Evolutionary conservation across 495 filamentous ascomycete genomes (phyloP), one percentile per base, ranked within the genome.

Genomic region (Cercophora samala): DNA sequence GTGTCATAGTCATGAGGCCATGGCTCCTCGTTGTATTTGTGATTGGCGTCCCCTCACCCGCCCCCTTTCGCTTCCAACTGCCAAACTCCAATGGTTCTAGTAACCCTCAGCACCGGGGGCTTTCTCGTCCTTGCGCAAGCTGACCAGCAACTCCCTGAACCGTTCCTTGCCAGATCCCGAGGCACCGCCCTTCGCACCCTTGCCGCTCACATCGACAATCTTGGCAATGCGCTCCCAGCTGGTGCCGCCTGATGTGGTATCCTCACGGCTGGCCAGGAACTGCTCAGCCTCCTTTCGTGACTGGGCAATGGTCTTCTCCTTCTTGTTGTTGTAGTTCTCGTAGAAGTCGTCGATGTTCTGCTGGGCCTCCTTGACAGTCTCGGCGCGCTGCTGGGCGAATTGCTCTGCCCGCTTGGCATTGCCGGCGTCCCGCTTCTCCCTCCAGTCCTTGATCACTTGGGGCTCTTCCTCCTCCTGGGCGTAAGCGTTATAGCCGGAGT

Each of bases 181-280:
- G 24, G 89, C 91, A 73, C 93, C 93, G 65, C 92, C 93, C 73
- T 87, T 89, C 56, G 86, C 82, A 13, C 93, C 93, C 82, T 98
- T 98, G 60, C 96, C 95, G 75, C 92, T 97, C 65, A 99, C 80
- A 79, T 99, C 95, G 29, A 97, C 95, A 70, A 98, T 76, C 81
- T 97, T 98, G 2, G 93, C 90, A 77, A 99, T 98, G 64, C 96
- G 88, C 81, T 98, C 95, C 95, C 95, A 99, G 84, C 91, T 93
- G 8, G 96, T 99, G 29, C 95, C 95, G 24, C 96, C 95, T 1
- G 91, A 90, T 19, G 91, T 88, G 51, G 93, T 98, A 76, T 98
- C 92, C 73, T 99, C 93, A 55, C 94, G 86, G 73, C 80, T 91
- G 60, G 87, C 88, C 29, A 97, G 81, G 80, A 97, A 98, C 69